Percentiles rank a stretch among this genome's conserved stretches.
Conservation (phyloP, 208 protist genomes). For the Crithidia fasciculata region DNA sequence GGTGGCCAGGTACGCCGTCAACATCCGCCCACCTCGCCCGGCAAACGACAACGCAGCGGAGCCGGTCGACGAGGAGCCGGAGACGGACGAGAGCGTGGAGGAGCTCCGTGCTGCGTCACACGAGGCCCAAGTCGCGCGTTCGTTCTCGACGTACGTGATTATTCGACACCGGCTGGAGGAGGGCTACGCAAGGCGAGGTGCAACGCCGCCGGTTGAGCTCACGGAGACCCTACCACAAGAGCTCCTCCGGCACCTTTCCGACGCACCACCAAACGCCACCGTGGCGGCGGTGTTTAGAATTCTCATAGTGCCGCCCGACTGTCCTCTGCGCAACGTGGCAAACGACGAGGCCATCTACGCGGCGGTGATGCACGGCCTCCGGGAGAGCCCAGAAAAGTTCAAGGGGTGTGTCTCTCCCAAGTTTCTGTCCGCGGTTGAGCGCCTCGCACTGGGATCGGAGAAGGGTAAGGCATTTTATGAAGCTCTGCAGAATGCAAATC, state of each 20-base stretch:
- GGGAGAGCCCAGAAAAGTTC: conserved; percentile 30
- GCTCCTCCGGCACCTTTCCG: conserved; percentile 40
- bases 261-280: conserved; percentile 35
- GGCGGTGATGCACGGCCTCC: conserved; percentile 15
- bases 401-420: conserved; percentile 25
- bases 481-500: conserved; percentile 1
- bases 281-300: conserved; percentile 40
- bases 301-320: conserved; percentile 31
- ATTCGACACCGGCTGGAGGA: conserved; percentile 59
- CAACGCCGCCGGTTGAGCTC: conserved; percentile 44
- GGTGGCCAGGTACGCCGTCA: conserved; percentile 55
- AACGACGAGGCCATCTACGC: conserved; percentile 52
- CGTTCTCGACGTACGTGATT: conserved; percentile 37
- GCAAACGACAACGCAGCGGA: conserved; percentile 1
- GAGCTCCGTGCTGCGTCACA: conserved; percentile 13
- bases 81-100: conserved; percentile 28
- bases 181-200: conserved; percentile 40
- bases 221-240: conserved; percentile 42
- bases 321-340: conserved; percentile 42
- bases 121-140: conserved; percentile 43
- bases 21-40: conserved; percentile 57
- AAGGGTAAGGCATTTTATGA: too few species aligned
- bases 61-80: conserved; percentile 14
- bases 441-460: too few species aligned
- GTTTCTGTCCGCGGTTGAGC: not conserved